Conservation (phyloP, 2,329 filamentous ascomycete genomes). For the Blastomyces emzantsi region DNA sequence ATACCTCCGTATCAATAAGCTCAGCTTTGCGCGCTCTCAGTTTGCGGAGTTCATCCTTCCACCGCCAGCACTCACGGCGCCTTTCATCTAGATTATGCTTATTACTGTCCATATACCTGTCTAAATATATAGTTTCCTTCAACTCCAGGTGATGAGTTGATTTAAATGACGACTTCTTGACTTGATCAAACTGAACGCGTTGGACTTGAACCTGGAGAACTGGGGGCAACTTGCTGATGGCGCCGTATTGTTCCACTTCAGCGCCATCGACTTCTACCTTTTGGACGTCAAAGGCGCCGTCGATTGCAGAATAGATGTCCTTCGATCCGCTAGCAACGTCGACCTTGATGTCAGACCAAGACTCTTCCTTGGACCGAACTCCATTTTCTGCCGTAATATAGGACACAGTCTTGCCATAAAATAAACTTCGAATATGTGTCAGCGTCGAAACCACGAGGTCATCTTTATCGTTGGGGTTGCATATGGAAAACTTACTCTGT, state of each 20-base stretch:
- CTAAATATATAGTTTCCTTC: slow-evolving; percentile 73
- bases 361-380: slow-evolving; percentile 45
- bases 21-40: slow-evolving; percentile 43
- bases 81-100: slow-evolving; percentile 53
- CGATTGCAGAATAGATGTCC: slow-evolving; percentile 74
- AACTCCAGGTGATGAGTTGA: slow-evolving; percentile 69
- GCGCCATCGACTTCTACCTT: slow-evolving; percentile 58
- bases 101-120: slow-evolving; percentile 72
- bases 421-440: slow-evolving; percentile 31
- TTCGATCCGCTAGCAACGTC: slow-evolving; percentile 49
- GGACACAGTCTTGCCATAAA: slow-evolving; percentile 41
- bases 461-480: slow-evolving; percentile 1
- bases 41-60: slow-evolving; percentile 52
- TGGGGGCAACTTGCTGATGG: slow-evolving; percentile 68
- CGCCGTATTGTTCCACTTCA: slow-evolving; percentile 55
- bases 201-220: slow-evolving; percentile 86
- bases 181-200: slow-evolving; percentile 62
- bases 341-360: slow-evolving; percentile 56
- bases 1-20: slow-evolving; percentile 31
- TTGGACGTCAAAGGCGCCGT: slow-evolving; percentile 75
- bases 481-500: slow-evolving; percentile 45
- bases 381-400: slow-evolving; percentile 40
- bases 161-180: slow-evolving; percentile 54
- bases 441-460: slow-evolving; percentile 11
- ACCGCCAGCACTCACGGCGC: slow-evolving; percentile 61